phyloP scores from a whole-genome alignment of 2,329 filamentous ascomycete species.

The Dothidotthia symphoricarpi region DNA sequence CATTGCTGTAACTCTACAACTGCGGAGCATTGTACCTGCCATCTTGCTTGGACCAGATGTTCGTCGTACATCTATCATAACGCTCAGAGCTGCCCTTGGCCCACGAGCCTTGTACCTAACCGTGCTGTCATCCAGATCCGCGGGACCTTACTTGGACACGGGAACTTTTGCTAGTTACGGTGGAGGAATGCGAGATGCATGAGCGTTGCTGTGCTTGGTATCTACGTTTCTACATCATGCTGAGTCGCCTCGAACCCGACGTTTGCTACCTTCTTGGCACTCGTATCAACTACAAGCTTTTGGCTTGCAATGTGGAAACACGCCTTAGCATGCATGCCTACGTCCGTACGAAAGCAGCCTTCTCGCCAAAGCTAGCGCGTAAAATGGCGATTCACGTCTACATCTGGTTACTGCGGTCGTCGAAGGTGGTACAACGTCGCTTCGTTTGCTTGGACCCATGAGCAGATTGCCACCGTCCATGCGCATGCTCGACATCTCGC shows the following conservation, averaged over 20 bases:
- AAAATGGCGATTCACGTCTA: too few relatives aligned
- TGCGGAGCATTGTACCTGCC: conserved; percentile 5
- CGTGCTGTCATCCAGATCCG: conserved; percentile 11
- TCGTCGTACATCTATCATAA: too few relatives aligned
- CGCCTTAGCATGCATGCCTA: background rate
- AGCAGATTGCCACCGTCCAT: too few relatives aligned
- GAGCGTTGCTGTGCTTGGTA: background rate
- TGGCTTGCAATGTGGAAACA: background rate
- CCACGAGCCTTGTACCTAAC: conserved; percentile 17
- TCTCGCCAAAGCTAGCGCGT: too few relatives aligned
- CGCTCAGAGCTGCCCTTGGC: conserved; percentile 1
- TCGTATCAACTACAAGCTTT: background rate
- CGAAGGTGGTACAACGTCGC: too few relatives aligned
- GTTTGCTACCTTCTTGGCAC: conserved; percentile 14
- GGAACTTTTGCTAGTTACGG: background rate
- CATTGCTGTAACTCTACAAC: conserved; percentile 10
- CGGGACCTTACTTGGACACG: conserved; percentile 4
- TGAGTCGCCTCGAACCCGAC: background rate
- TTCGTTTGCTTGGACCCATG: too few relatives aligned
- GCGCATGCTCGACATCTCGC: too few relatives aligned
- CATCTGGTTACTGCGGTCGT: too few relatives aligned
- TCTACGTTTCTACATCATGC: too few relatives aligned
- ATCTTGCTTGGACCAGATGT: conserved; percentile 4
- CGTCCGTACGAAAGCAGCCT: background rate
- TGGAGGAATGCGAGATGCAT: too few relatives aligned